Evolutionary conservation across 2,329 filamentous ascomycete species (phyloP).

Genomic region (Exophiala sp.): DNA sequence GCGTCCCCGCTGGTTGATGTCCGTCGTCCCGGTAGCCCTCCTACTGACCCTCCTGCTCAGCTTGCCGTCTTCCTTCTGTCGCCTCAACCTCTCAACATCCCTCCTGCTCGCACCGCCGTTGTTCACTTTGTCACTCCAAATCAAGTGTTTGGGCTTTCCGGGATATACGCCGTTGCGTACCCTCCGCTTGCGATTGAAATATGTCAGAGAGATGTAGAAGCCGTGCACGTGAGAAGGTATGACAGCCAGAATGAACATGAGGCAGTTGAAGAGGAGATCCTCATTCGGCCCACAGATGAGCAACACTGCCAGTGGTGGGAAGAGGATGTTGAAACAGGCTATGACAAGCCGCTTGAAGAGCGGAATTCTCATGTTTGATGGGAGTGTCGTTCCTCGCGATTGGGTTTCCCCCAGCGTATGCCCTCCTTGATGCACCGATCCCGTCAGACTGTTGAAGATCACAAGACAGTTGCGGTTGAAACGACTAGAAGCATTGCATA

Average conservation of each 20-base stretch:
- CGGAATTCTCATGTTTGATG: conserved; percentile 21
- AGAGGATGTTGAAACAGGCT: conserved; percentile 38
- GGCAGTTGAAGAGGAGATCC: conserved; percentile 37
- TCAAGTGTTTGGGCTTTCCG: conserved; percentile 33
- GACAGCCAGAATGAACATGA: conserved; percentile 38
- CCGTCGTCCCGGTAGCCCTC: not conserved
- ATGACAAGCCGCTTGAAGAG: conserved; percentile 35
- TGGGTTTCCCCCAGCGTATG: too few relatives aligned
- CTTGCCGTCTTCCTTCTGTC: conserved; percentile 19
- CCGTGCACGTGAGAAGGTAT: conserved; percentile 39
- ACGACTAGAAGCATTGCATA: too few relatives aligned
- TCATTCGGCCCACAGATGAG: conserved; percentile 35
- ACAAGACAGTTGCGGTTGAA: too few relatives aligned
- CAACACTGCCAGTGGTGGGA: conserved; percentile 36
- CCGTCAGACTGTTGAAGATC: too few relatives aligned
- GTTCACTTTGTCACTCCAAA: conserved; percentile 35
- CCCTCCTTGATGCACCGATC: too few relatives aligned
- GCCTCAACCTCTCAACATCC: conserved; percentile 32
- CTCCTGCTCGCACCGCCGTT: conserved; percentile 35
- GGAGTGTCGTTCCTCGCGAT: too few relatives aligned
- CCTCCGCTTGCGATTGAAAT: conserved; percentile 37
- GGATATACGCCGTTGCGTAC: conserved; percentile 37
- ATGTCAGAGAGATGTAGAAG: conserved; percentile 39
- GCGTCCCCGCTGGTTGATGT: not conserved
- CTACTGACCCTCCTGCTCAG: conserved; percentile 11